These are phyloP conservation scores for Curvularia sp. DNA, from an alignment of 2,329 filamentous ascomycete species.

Conservation along the genomic window DNA sequence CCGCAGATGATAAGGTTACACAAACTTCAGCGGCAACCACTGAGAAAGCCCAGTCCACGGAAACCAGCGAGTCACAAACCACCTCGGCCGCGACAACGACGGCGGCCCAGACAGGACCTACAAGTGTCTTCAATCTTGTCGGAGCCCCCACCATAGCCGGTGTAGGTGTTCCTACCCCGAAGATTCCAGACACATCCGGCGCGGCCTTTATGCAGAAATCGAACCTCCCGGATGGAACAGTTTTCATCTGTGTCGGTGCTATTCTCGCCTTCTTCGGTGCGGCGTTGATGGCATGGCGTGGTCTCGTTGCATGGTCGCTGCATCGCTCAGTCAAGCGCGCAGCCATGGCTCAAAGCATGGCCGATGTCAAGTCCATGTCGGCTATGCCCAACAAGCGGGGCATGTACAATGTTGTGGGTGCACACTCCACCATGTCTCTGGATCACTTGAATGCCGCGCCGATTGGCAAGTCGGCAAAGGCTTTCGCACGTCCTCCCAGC, in stretches of 20 bases:
- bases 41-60: not conserved
- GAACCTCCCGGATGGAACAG: constrained; percentile 84
- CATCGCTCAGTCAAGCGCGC: constrained; percentile 90
- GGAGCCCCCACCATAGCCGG: constrained; percentile 61
- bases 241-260: constrained; percentile 94
- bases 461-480: constrained; percentile 41
- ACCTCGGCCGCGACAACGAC: constrained; percentile 27
- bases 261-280: constrained; percentile 83
- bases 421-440: constrained; percentile 63
- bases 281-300: constrained; percentile 86
- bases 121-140: constrained; percentile 45
- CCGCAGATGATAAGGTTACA: constrained; percentile 14
- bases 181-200: constrained; percentile 80
- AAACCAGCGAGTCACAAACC: constrained; percentile 15
- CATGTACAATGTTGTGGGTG: constrained; percentile 55
- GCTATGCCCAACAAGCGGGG: constrained; percentile 48
- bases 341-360: constrained; percentile 74
- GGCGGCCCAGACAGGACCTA: constrained; percentile 34
- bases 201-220: constrained; percentile 94
- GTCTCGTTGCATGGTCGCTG: constrained; percentile 85
- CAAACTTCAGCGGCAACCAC: constrained; percentile 21
- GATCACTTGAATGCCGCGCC: constrained; percentile 57
- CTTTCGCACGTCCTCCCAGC: constrained; percentile 37
- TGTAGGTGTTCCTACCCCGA: constrained; percentile 69
- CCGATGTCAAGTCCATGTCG: constrained; percentile 72